These are phyloP conservation scores for Amanita thiersii DNA, from an alignment of 768 basidiomycete species.

Conservation along the genomic window DNA sequence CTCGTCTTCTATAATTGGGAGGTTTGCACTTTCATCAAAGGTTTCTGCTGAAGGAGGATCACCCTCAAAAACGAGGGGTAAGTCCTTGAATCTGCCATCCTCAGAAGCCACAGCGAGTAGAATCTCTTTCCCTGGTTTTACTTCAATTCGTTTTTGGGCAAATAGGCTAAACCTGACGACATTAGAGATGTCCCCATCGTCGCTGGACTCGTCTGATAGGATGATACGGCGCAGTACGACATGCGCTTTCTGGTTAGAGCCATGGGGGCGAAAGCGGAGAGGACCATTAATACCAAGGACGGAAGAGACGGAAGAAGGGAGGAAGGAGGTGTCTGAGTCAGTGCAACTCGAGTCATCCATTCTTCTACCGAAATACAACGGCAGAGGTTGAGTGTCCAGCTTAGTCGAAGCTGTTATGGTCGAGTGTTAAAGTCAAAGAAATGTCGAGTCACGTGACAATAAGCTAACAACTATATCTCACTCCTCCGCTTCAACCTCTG, in stretches of 20 bases:
- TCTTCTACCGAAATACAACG: background rate
- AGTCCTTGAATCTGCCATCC: slow-evolving; percentile 47
- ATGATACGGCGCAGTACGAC: slow-evolving; percentile 58
- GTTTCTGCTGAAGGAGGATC: slow-evolving; percentile 29
- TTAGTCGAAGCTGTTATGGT: background rate
- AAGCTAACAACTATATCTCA: background rate
- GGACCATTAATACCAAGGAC: slow-evolving; percentile 54
- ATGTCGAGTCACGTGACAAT: background rate
- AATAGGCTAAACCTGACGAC: slow-evolving; percentile 55
- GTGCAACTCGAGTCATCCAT: slow-evolving; percentile 32
- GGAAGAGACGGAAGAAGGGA: slow-evolving; percentile 34
- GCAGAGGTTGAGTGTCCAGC: background rate
- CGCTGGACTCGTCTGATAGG: slow-evolving; percentile 33
- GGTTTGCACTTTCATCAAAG: slow-evolving; percentile 32
- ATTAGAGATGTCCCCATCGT: slow-evolving; percentile 27
- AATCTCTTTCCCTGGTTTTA: slow-evolving; percentile 66
- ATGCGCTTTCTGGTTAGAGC: slow-evolving; percentile 60
- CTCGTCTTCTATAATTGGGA: slow-evolving; percentile 32
- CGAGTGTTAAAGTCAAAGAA: no score
- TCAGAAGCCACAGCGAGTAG: slow-evolving; percentile 48
- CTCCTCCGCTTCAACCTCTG: slow-evolving; percentile 27
- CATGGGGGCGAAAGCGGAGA: slow-evolving; percentile 61
- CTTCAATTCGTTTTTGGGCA: slow-evolving; percentile 61
- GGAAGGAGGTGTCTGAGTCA: slow-evolving; percentile 21
- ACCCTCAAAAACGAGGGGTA: slow-evolving; percentile 51